Evolutionary conservation across 2,329 filamentous ascomycete species (phyloP), one percentile per base, ranked within the genome.

Genomic region (Colletotrichum plurivorum): DNA sequence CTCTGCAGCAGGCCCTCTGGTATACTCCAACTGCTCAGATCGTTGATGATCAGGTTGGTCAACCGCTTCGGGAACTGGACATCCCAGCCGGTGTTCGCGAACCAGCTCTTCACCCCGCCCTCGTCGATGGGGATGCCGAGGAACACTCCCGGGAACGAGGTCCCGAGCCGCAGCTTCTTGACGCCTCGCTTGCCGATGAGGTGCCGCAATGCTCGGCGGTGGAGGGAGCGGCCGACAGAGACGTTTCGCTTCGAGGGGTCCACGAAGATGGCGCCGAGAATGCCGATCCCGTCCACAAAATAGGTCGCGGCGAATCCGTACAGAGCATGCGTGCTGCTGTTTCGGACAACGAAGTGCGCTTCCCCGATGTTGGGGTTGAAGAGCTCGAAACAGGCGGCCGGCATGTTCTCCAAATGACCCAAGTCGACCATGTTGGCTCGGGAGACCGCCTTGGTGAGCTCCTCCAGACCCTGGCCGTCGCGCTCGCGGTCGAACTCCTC

Each of bases 241-340:
- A 97, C 87, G 75, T 95, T 96, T 41, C 95, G 90, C 75, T 97
- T 92, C 4, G 88, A 83, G 0, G 95, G 95, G 73, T 98, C 95
- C 45, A 98, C 95, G 71, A 98, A 92, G n/a, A 98, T 85, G 4
- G 93, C 90, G 0, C 93, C 94, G 58, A 98, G 90, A 18, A 94
- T 91, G 16, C 94, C 94, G 5, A 90, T 90, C 1, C 82, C 82
- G 48, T 89, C 89, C 76, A 93, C 90, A 77, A 89, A 94, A 77
- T 97, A 98, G 0, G 94, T 97, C 0, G 94, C 92, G 75, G 93
- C 95, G 79, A 98, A 98, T 2, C 95, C 95, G 76, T 97, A 98
- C 0, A 98, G 82, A 0, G 93, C 93, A 71, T 94, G 92, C 0
- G 95, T 98, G 78, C 93, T 97, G 81, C 93, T 97, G 78, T 98